Evolutionary conservation across 306 rosid genomes (phyloP), one percentile per base, ranked within the genome.

Genomic region (Dalbergia cultrata): DNA sequence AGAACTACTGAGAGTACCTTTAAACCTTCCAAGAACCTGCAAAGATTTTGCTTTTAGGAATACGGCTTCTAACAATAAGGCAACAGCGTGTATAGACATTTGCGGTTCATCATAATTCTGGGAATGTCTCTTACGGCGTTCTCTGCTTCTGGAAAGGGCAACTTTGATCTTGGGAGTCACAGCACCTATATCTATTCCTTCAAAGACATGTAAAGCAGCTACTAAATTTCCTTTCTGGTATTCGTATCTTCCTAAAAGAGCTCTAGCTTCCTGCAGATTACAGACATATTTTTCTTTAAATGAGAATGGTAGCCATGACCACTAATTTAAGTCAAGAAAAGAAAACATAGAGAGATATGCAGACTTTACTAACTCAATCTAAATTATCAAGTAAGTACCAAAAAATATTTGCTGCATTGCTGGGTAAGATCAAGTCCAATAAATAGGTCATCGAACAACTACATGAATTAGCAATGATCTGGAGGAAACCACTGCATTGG

Each of bases 201-300:
- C 98, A 86, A 96, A 93, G 75, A 96, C 97, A 84, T 88, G 92
- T 65, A 93, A 83, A 34, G 99, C 99, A 52, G 96, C 91, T 85
- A 89, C 95, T 65, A 89, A 67, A 76, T 96, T 96, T 86, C 99
- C 99, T 81, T 96, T 96, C 79, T 91, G 97, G 85, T 92, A 96
- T 81, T 96, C 98, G 67, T 89, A 89, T 86, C 96, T 89, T 72
- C 99, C 99, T 76, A 96, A 85, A 75, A 90, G 78, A 35, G 98
- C 98, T 86, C 98, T 90, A 80, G 98, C 98, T 89, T 93, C 99
- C 99, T 92, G 91, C 85, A 88, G 56, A 86, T 57, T 39, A 63
- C 71, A 75, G 49, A 81, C 44, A 82, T 45, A 45, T 56, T 70
- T 58, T 13, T 56, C 59, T 76, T 54, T 59, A 64, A 77, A 77